Conservation (phyloP, 2,329 filamentous ascomycete genomes). For the Apiospora koreana region DNA sequence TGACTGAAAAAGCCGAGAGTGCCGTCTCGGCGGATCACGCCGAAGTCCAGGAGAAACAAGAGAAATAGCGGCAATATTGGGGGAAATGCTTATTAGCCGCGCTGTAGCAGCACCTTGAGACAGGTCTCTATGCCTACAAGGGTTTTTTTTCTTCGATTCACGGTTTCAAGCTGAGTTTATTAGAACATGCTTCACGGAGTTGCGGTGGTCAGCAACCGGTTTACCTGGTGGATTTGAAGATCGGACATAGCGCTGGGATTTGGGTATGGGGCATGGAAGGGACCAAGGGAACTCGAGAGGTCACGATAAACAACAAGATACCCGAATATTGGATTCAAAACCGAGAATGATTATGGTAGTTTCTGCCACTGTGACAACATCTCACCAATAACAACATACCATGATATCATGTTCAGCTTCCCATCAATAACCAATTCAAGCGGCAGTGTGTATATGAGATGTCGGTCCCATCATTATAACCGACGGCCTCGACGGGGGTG, state of each 20-base stretch:
- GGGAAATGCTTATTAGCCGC: not conserved
- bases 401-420: not conserved
- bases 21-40: not conserved
- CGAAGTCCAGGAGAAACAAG: not conserved
- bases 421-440: not conserved
- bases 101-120: not conserved
- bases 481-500: not conserved
- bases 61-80: not conserved
- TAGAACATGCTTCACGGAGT: not conserved
- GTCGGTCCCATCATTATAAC: not conserved
- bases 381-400: not conserved
- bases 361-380: not conserved
- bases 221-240: not conserved
- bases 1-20: not conserved
- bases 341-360: not conserved
- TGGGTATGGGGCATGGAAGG: not conserved
- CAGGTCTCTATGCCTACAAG: not conserved
- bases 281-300: not conserved
- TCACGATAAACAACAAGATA: constrained; percentile 10
- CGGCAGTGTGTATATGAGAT: not conserved
- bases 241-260: not conserved
- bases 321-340: not conserved
- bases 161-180: not conserved
- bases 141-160: not conserved
- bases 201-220: not conserved